phyloP scores from a whole-genome alignment of 305 asterid species.

The Fraxinus albicans region DNA sequence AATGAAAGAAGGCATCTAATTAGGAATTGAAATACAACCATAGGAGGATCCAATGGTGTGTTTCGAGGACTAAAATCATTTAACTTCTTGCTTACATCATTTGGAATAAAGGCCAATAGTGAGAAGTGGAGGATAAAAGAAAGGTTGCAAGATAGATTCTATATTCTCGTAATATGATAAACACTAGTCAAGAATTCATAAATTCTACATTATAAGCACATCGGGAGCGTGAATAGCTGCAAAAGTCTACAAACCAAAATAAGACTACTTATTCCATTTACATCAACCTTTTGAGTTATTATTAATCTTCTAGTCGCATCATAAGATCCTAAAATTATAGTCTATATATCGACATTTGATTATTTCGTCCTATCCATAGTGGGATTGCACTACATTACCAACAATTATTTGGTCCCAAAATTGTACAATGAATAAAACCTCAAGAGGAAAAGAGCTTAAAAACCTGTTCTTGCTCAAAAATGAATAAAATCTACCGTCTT shows the following conservation, averaged over 20 bases:
- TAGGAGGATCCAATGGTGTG: neutral
- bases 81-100: neutral
- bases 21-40: neutral
- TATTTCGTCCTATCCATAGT: neutral
- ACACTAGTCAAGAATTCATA: neutral
- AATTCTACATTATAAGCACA: neutral
- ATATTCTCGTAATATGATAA: neutral
- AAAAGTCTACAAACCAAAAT: neutral
- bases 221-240: neutral
- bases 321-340: neutral
- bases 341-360: neutral
- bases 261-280: neutral
- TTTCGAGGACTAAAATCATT: neutral
- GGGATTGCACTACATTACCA: neutral
- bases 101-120: conserved; percentile 1
- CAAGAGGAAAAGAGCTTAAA: neutral
- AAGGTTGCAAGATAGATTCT: neutral
- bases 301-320: neutral
- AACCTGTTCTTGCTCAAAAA: neutral
- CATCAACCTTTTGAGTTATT: neutral
- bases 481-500: conserved; percentile 37
- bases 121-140: neutral
- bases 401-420: neutral
- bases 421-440: neutral
- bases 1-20: conserved; percentile 1